These are phyloP conservation scores for Rhodotorula toruloides DNA, from an alignment of 768 basidiomycete species.

Conservation along the genomic window DNA sequence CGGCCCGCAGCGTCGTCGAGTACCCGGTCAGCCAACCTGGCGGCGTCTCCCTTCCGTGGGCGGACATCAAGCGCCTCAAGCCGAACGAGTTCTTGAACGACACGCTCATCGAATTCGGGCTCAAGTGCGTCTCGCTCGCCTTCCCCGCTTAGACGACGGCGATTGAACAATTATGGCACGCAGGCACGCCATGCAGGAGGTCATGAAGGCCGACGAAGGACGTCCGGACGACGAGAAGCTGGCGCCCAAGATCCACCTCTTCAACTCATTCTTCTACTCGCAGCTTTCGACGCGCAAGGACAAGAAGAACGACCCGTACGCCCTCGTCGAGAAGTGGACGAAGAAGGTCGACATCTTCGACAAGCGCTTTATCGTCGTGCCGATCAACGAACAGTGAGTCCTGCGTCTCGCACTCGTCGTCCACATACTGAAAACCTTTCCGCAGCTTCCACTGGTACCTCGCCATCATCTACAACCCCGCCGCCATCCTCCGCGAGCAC, in stretches of 20 bases:
- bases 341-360: conserved; percentile 76
- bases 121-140: conserved; percentile 60
- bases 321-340: conserved; percentile 90
- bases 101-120: conserved; percentile 89
- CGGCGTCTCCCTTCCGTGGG: conserved; percentile 71
- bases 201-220: conserved; percentile 46
- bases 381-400: conserved; percentile 89
- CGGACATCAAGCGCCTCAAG: conserved; percentile 67
- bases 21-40: conserved; percentile 46
- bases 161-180: not conserved
- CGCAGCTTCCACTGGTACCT: conserved; percentile 92
- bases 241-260: conserved; percentile 74
- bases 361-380: conserved; percentile 89
- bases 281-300: conserved; percentile 64
- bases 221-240: conserved; percentile 44
- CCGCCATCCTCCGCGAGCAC: conserved; percentile 50
- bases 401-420: not conserved
- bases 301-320: conserved; percentile 49
- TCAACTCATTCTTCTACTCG: conserved; percentile 98
- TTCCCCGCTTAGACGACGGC: not conserved
- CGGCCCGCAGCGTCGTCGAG: conserved; percentile 19
- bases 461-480: conserved; percentile 83
- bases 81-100: conserved; percentile 89
- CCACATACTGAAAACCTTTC: not conserved
- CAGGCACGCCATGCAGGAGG: conserved; percentile 59